These are phyloP conservation scores for Fusarium nelsonii DNA, from an alignment of 2,329 filamentous ascomycete species.

Conservation along the genomic window DNA sequence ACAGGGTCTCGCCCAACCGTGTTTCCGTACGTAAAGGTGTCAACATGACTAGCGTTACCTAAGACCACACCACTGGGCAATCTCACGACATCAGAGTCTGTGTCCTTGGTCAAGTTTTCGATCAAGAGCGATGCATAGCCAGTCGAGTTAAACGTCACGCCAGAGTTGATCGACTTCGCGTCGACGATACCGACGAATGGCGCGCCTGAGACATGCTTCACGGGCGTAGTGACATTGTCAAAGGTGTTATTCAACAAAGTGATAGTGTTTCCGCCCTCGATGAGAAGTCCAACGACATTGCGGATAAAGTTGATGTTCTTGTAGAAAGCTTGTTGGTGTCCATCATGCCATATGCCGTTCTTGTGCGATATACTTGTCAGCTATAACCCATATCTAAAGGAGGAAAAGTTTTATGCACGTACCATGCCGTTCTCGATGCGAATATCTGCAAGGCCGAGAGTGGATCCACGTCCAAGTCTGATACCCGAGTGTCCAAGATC, in stretches of 20 bases:
- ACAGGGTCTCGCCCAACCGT: not conserved
- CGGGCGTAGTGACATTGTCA: not conserved
- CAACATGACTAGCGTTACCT: not conserved
- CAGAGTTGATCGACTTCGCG: not conserved
- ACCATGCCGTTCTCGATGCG: not conserved
- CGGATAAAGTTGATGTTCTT: not conserved
- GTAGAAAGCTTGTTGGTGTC: conserved; percentile 1
- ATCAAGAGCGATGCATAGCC: not conserved
- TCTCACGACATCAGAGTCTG: not conserved
- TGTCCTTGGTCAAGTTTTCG: not conserved
- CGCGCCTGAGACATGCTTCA: not conserved
- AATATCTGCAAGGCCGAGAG: not conserved
- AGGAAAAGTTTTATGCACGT: not conserved
- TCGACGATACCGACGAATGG: not conserved
- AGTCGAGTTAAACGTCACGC: not conserved
- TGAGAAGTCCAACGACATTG: not conserved
- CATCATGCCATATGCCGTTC: conserved; percentile 3
- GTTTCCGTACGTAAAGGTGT: conserved; percentile 3
- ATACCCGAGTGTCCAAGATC: not conserved
- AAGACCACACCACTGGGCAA: not conserved
- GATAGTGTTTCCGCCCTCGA: not conserved
- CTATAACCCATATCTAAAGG: too few relatives aligned
- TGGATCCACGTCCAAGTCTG: not conserved
- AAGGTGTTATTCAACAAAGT: not conserved
- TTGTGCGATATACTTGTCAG: not conserved